phyloP scores from a whole-genome alignment of 2,329 filamentous ascomycete genomes.

The Trichoderma koningii region DNA sequence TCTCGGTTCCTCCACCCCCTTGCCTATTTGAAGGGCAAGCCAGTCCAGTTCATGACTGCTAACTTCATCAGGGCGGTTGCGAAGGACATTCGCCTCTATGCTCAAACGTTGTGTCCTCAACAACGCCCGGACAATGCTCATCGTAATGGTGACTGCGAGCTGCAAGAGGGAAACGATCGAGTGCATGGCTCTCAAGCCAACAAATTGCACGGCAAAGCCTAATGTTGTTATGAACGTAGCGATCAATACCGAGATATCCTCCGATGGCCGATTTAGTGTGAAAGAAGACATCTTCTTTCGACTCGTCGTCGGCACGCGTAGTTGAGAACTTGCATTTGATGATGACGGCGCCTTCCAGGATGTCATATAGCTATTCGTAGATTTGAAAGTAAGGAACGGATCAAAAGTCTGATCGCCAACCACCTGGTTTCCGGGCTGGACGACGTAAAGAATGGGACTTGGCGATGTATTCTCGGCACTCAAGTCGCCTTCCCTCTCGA shows the following conservation, averaged over 20 bases:
- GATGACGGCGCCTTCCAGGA: not conserved
- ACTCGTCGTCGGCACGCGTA: no score
- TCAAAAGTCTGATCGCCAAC: not conserved
- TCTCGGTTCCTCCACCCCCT: no score
- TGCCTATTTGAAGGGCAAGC: not conserved
- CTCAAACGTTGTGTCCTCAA: not conserved
- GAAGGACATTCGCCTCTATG: not conserved
- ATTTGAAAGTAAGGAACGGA: not conserved
- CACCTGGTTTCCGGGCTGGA: not conserved
- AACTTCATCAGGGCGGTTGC: not conserved
- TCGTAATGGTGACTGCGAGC: not conserved
- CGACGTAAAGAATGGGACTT: not conserved
- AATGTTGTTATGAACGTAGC: no score
- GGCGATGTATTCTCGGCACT: not conserved
- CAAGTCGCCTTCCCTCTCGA: not conserved
- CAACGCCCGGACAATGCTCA: not conserved
- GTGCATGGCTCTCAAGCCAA: not conserved
- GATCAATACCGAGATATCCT: no score
- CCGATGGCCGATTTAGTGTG: no score
- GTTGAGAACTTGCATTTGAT: no score
- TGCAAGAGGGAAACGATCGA: not conserved
- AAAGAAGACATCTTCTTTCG: no score
- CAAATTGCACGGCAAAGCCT: slow-evolving; percentile 5
- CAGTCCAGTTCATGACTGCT: not conserved
- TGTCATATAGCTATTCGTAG: not conserved